A percentile compares a stretch with the other conserved stretches of the same genome.
These are phyloP conservation scores for Paramecium bursaria DNA, from an alignment of 73 alveolate species.

Conservation along the genomic window DNA sequence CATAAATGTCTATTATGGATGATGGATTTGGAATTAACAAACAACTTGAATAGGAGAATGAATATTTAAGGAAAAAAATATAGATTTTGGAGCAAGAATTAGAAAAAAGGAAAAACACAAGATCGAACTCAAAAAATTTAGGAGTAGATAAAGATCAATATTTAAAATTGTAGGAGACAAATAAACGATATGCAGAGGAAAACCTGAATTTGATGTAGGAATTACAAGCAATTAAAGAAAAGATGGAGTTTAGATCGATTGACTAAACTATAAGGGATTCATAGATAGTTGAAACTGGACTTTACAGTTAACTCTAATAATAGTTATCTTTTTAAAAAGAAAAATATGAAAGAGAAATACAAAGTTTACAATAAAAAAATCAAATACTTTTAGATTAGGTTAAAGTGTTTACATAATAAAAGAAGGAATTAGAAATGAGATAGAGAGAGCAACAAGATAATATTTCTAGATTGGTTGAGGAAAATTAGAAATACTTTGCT, in stretches of 20 bases:
- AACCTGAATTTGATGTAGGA: constrained; percentile 27
- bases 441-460: no score
- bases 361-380: no score
- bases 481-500: no score
- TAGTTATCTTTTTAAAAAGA: no score
- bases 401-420: no score
- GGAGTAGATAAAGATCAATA: constrained; percentile 2
- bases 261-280: no score
- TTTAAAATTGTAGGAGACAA: constrained; percentile 11
- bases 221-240: constrained; percentile 21
- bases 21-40: constrained; percentile 22
- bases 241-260: constrained; percentile 1
- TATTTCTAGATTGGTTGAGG: no score
- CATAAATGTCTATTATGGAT: constrained; percentile 61
- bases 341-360: no score
- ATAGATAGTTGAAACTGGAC: no score
- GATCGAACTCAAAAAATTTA: background rate
- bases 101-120: background rate
- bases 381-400: no score
- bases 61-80: constrained; percentile 30
- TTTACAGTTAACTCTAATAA: no score
- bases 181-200: constrained; percentile 49
- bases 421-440: no score
- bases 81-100: constrained; percentile 43
- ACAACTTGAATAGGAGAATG: constrained; percentile 39